Base-by-base conservation (phyloP, 306 rosid species). In the Quercus dentata region DNA sequence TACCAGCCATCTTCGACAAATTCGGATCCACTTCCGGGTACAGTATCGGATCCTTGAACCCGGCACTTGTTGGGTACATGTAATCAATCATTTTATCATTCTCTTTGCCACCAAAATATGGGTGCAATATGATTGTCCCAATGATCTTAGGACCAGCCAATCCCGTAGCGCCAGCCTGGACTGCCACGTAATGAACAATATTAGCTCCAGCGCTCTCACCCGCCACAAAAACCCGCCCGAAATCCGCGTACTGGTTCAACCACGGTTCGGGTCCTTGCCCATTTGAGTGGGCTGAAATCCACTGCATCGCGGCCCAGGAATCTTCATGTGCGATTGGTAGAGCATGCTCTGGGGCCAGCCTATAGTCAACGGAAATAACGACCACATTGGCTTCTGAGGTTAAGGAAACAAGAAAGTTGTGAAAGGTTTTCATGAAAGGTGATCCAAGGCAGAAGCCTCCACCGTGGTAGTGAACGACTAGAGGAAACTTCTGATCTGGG, bases 371-470 rank as follows among this genome's bases (percentile, higher is more conserved):
- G 35, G 85, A 65, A 18, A 82, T 31, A 2, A 76, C 72, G 23
- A 77, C 13, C 38, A 55, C 82, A 15, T 17, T 68, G 35, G 82
- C 80, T 21, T 77, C 59, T 2, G 70, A 23, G 52, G 73, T 31
- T 14, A 78, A 70, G 19, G 58, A 56, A 55, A 62, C 15, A 69
- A 74, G 78, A 38, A 69, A 65, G 13, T 28, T 70, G 0, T 78
- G 67, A 19, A 78, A 57, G 31, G 51, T 4, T 23, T 3, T 23
- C 38, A 28, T 23, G 18, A 74, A 28, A 3, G 88, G 83, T 1
- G 88, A 80, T 19, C 76, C 76, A 4, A 57, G 27, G 75, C 85
- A 85, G 88, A 81, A 85, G 68, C 71, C 76, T 4, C 83, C 80
- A 6, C 85, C 85, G 59, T 78, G 85, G 80, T 74, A 81, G 77